Conservation (phyloP, 805 yeast species). For the Candida yuanshanica region DNA sequence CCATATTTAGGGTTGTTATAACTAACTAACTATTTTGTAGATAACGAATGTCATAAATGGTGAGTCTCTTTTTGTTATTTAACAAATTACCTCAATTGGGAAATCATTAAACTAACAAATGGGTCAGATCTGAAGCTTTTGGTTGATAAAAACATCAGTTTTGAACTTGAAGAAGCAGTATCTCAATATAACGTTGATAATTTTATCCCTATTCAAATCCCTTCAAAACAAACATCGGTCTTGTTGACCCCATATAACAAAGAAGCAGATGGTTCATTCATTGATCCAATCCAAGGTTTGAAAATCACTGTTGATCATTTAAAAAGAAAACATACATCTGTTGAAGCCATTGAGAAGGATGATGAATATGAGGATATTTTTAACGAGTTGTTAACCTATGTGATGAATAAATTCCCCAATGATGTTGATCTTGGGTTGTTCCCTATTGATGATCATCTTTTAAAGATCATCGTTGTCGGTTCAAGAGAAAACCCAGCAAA, state of each 20-base stretch:
- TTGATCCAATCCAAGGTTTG: constrained; percentile 44
- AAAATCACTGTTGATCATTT: constrained; percentile 57
- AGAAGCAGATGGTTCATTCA: constrained; percentile 40
- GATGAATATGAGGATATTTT: constrained; percentile 14
- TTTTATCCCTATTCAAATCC: constrained; percentile 26
- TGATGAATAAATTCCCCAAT: constrained; percentile 62
- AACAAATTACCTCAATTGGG: neutral
- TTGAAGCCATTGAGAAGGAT: constrained; percentile 35
- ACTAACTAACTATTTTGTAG: constrained; percentile 5
- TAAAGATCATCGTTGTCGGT: constrained; percentile 54
- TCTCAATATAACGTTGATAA: constrained; percentile 37
- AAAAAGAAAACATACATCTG: constrained; percentile 42
- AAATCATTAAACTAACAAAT: neutral
- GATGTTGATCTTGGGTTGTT: constrained; percentile 40
- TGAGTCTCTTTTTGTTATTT: constrained; percentile 9
- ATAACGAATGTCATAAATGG: constrained; percentile 29
- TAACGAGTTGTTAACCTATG: constrained; percentile 37
- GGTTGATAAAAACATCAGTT: constrained; percentile 33
- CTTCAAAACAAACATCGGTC: constrained; percentile 27
- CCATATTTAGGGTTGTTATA: neutral
- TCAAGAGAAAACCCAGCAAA: constrained; percentile 68
- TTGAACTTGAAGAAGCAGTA: constrained; percentile 30
- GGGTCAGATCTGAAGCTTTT: constrained; percentile 40
- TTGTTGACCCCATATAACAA: constrained; percentile 47
- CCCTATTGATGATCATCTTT: constrained; percentile 25